Conservation (phyloP, 805 yeast species). For the Candida suzukii region DNA sequence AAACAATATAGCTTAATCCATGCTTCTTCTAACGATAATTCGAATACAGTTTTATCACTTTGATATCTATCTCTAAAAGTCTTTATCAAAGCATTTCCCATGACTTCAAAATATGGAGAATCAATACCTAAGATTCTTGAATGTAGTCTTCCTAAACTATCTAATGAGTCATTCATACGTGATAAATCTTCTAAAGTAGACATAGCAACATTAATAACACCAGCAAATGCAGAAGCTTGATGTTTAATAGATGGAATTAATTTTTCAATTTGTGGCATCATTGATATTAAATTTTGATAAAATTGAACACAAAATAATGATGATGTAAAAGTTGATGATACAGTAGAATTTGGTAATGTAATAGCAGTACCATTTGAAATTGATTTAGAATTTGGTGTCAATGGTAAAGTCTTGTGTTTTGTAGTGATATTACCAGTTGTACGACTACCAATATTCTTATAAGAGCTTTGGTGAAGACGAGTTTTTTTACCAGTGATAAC, state of each 20-base stretch:
- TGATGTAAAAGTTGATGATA: slow-evolving; percentile 34
- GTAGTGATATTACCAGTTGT: neutral
- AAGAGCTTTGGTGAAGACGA: neutral
- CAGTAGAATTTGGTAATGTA: neutral
- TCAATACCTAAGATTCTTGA: slow-evolving; percentile 70
- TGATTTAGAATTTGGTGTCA: slow-evolving; percentile 2
- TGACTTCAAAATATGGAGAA: slow-evolving; percentile 55
- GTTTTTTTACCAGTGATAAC: slow-evolving; percentile 17
- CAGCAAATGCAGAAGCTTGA: slow-evolving; percentile 77
- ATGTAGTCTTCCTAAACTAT: slow-evolving; percentile 66
- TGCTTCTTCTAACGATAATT: slow-evolving; percentile 54
- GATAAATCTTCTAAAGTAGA: slow-evolving; percentile 53
- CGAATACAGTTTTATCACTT: slow-evolving; percentile 31
- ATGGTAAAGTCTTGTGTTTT: neutral
- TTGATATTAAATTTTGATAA: slow-evolving; percentile 58
- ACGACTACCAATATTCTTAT: too few relatives aligned
- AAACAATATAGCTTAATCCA: slow-evolving; percentile 69
- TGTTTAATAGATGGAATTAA: slow-evolving; percentile 70
- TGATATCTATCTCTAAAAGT: slow-evolving; percentile 60
- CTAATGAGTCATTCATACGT: slow-evolving; percentile 50
- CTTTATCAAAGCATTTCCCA: slow-evolving; percentile 67
- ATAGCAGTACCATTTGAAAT: neutral
- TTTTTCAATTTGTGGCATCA: slow-evolving; percentile 54
- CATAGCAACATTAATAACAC: slow-evolving; percentile 65
- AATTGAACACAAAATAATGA: slow-evolving; percentile 72